Conservation (phyloP, 345 rosid species). For the Gossypium arboreum region DNA sequence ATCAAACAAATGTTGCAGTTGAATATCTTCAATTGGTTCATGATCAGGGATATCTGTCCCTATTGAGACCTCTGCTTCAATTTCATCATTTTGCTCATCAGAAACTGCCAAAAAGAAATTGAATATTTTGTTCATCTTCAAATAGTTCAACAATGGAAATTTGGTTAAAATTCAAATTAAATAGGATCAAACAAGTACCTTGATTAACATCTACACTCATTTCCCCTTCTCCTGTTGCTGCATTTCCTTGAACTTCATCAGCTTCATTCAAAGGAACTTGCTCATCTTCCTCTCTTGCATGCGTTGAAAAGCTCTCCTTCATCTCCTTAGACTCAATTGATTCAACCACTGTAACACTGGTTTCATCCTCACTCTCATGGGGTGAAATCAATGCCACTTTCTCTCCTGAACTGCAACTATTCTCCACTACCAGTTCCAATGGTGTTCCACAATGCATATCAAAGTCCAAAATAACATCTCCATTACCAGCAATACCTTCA, state of each 20-base stretch:
- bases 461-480: conserved; percentile 78
- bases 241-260: conserved; percentile 24
- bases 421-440: conserved; percentile 34
- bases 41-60: conserved; percentile 92
- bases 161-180: background rate
- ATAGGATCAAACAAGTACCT: conserved; percentile 35
- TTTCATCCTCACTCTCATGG: conserved; percentile 27
- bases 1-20: conserved; percentile 28
- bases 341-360: conserved; percentile 22
- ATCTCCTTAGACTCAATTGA: conserved; percentile 17
- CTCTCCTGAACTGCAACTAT: conserved; percentile 21
- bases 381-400: conserved; percentile 23
- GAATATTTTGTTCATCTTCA: background rate
- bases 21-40: conserved; percentile 50
- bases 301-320: conserved; percentile 14
- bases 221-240: conserved; percentile 12
- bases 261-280: conserved; percentile 19
- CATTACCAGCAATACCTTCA: conserved; percentile 38
- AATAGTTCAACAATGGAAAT: background rate
- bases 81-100: conserved; percentile 57
- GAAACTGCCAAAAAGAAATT: conserved; percentile 25
- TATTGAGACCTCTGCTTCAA: conserved; percentile 67
- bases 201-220: conserved; percentile 26
- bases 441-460: conserved; percentile 27
- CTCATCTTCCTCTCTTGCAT: conserved; percentile 19